Percentiles rank a stretch among this genome's conserved stretches.
Evolutionary conservation across 2,329 filamentous ascomycete genomes (phyloP).

Genomic region (Sporothrix sp.): DNA sequence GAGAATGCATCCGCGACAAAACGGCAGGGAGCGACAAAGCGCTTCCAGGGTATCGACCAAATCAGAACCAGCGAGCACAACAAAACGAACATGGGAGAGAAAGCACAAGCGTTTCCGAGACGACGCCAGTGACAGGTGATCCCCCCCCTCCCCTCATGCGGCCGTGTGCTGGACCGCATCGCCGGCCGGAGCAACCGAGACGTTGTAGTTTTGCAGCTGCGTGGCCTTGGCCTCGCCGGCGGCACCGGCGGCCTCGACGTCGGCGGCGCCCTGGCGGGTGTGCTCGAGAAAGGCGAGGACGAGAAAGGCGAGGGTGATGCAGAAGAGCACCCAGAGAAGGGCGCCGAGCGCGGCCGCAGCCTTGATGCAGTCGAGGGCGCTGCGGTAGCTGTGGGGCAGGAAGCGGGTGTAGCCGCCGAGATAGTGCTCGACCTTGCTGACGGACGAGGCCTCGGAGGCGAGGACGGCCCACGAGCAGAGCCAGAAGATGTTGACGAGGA

Average conservation of each 20-base stretch:
- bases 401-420: not conserved
- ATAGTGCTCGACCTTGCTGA: slow-evolving; percentile 2
- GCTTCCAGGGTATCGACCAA: too few species aligned
- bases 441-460: slow-evolving; percentile 14
- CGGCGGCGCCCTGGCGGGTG: not conserved
- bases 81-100: too few species aligned
- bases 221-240: slow-evolving; percentile 8
- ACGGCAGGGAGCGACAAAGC: too few species aligned
- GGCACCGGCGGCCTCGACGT: not conserved
- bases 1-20: too few species aligned
- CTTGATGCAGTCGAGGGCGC: slow-evolving; percentile 17
- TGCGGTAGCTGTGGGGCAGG: slow-evolving; percentile 1
- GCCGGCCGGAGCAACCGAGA: not conserved
- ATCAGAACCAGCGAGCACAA: too few species aligned
- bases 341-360: slow-evolving; percentile 18
- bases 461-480: slow-evolving; percentile 12
- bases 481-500: not conserved
- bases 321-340: slow-evolving; percentile 18
- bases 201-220: slow-evolving; percentile 8
- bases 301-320: slow-evolving; percentile 13
- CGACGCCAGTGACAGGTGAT: too few species aligned
- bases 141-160: too few species aligned
- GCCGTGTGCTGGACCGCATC: not conserved
- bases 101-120: too few species aligned
- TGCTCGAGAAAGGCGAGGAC: slow-evolving; percentile 6